Conservation (phyloP, 371 early-diverging fungal genomes). For the Actinomucor elegans region DNA sequence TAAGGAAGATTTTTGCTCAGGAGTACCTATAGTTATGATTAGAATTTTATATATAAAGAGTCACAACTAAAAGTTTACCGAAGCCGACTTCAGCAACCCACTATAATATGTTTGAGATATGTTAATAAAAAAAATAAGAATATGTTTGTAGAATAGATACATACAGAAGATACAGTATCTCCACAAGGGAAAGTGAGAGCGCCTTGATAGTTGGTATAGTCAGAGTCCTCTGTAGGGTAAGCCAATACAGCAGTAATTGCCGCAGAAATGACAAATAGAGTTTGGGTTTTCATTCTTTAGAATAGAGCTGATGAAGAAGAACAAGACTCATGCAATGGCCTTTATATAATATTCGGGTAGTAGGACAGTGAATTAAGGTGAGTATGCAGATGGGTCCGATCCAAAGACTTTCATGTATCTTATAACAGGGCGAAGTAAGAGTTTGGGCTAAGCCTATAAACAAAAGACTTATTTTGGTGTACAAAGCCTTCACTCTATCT, state of each 20-base stretch:
- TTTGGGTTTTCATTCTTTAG: no score
- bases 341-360: no score
- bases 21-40: constrained; percentile 1
- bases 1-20: not conserved
- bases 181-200: not conserved
- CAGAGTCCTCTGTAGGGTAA: not conserved
- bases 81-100: not conserved
- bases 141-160: not conserved
- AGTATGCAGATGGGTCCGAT: no score
- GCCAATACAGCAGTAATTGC: not conserved
- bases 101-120: not conserved
- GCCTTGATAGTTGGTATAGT: no score
- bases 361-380: no score
- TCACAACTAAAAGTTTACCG: not conserved
- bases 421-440: no score
- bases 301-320: no score
- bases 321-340: no score
- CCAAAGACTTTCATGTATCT: no score
- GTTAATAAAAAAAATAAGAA: not conserved
- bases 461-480: no score
- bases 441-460: no score
- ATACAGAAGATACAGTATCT: not conserved
- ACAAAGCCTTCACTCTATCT: no score
- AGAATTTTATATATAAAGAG: not conserved
- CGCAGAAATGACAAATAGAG: not conserved